Evolutionary conservation across 2,329 filamentous ascomycete species (phyloP).

Genomic region (Paraphaeosphaeria minitans): DNA sequence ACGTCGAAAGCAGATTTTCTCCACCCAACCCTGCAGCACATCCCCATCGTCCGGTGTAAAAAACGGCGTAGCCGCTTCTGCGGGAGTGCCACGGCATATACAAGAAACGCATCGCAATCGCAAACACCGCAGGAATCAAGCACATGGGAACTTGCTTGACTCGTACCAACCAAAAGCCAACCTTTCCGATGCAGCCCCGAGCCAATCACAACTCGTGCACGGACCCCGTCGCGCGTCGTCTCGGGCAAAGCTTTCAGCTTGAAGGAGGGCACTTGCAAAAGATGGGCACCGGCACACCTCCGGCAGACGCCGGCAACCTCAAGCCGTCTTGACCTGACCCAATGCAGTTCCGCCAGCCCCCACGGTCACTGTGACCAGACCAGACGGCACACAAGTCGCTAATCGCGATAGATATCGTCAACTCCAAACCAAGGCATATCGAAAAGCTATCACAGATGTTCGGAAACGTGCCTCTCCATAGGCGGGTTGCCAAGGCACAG

Average conservation of each 20-base stretch:
- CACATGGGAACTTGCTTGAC: not conserved
- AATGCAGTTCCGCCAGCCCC: not conserved
- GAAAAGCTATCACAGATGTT: not conserved
- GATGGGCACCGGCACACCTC: not conserved
- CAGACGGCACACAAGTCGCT: not conserved
- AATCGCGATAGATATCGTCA: not conserved
- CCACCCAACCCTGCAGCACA: constrained; percentile 1
- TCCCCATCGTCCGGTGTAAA: not conserved
- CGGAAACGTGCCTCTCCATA: not conserved
- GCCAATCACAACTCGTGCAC: not conserved
- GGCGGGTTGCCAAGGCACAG: not conserved
- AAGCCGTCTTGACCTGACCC: constrained; percentile 1
- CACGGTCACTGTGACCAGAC: not conserved
- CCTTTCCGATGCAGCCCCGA: not conserved
- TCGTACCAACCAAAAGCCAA: not conserved
- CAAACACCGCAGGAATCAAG: not conserved
- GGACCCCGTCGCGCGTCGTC: not conserved
- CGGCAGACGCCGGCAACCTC: not conserved
- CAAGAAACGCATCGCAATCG: not conserved
- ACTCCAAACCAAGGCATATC: not conserved
- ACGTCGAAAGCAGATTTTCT: not conserved
- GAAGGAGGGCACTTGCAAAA: not conserved
- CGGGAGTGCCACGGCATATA: not conserved
- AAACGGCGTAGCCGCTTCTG: not conserved
- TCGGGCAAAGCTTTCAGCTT: constrained; percentile 1